Evolutionary conservation across 139 green algal genomes (phyloP), one percentile per base, ranked within the genome.

Genomic region (Spirogloea muscicola): DNA sequence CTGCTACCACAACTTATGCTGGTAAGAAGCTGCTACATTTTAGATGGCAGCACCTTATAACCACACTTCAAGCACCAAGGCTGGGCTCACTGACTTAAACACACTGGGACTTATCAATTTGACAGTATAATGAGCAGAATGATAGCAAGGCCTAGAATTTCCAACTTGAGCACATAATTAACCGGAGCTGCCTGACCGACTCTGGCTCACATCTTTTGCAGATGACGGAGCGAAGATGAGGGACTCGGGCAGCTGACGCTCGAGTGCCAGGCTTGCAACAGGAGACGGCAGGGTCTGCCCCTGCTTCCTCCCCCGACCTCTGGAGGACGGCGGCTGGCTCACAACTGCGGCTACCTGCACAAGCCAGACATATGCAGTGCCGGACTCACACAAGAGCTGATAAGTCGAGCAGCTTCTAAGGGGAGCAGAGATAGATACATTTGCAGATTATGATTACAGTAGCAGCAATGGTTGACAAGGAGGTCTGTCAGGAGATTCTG

Each of bases 291-390:
- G n/a, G 21, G 55, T 6, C 44, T 69, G 27, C 10, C 36, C 13
- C 29, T 55, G 34, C 7, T 1, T 77, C 13, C 68, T 25, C 18
- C 68, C 68, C 27, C 68, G 27, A 21, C 68, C 68, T 59, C 68
- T 25, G 6, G 58, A 75, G 34, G 57, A 74, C 29, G 68, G 68
- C 43, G 68, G 68, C 58, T 77, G 68, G 9, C 58, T 77, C 5
- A 77, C 68, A 33, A 77, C 58, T 10, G 57, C 68, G n/a, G 36
- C 55, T 58, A 77, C 68, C 68, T 77, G 64, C n/a, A 21, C 46
- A n/a, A n/a, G n/a, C n/a, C n/a, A n/a, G n/a, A n/a, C n/a, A n/a
- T n/a, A n/a, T n/a, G n/a, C n/a, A n/a, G n/a, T n/a, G n/a, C n/a
- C n/a, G n/a, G n/a, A n/a, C n/a, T n/a, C n/a, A n/a, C n/a, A n/a